Conservation (phyloP, 495 filamentous ascomycete genomes). For the Lasiosphaeria hispida region DNA sequence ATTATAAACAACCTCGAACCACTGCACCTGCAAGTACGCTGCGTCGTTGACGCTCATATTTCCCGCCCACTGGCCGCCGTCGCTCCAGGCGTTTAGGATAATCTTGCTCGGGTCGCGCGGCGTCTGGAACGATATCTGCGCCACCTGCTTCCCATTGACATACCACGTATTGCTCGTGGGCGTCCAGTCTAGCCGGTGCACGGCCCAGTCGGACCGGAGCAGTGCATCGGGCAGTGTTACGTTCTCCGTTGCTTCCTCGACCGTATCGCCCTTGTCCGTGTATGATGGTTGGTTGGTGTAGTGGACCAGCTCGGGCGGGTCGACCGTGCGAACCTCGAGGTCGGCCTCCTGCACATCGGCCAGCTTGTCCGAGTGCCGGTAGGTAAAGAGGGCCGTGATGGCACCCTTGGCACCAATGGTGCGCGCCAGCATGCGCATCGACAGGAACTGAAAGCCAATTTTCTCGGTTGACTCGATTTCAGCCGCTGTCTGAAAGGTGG, state of each 20-base stretch:
- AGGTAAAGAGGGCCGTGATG: constrained; percentile 71
- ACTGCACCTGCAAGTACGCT: constrained; percentile 69
- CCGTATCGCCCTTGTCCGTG: constrained; percentile 42
- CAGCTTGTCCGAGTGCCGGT: constrained; percentile 36
- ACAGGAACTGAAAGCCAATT: constrained; percentile 55
- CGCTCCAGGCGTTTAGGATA: constrained; percentile 73
- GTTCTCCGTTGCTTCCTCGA: constrained; percentile 46
- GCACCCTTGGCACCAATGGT: constrained; percentile 56
- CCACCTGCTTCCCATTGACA: constrained; percentile 56
- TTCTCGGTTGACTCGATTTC: constrained; percentile 59
- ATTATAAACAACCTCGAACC: constrained; percentile 73
- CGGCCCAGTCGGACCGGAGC: constrained; percentile 67
- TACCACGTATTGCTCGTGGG: constrained; percentile 62
- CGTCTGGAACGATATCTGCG: constrained; percentile 60
- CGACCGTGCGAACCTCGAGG: constrained; percentile 69
- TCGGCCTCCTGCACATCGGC: constrained; percentile 65
- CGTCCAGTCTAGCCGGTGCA: constrained; percentile 72
- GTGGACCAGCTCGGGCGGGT: constrained; percentile 54
- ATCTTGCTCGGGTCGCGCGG: constrained; percentile 59
- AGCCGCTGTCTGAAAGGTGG: constrained; percentile 57
- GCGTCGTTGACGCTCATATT: constrained; percentile 60
- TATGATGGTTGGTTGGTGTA: constrained; percentile 73
- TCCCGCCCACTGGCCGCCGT: constrained; percentile 71
- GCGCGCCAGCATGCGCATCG: constrained; percentile 59
- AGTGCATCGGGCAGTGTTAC: constrained; percentile 42